Evolutionary conservation across 129 eudicot genomes (phyloP).

Genomic region (Flaveria robusta): DNA sequence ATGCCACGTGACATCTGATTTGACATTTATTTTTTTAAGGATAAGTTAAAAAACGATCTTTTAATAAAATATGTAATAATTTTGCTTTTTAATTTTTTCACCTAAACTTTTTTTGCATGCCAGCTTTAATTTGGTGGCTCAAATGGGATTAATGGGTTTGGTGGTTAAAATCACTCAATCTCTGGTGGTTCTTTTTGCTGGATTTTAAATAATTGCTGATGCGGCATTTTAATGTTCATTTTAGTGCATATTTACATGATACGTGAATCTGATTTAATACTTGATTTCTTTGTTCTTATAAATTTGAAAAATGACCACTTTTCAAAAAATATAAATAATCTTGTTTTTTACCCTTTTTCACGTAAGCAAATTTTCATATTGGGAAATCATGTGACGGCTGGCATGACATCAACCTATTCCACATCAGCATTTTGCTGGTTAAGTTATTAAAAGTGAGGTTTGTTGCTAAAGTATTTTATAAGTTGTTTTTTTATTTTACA

Average conservation of each 20-base stretch:
- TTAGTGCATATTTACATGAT: neutral
- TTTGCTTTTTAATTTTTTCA: neutral
- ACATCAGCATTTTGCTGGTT: neutral
- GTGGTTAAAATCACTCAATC: neutral
- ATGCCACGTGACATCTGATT: conserved; percentile 7
- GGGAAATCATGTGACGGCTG: neutral
- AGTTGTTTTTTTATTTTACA: neutral
- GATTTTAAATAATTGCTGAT: neutral
- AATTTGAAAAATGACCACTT: no score
- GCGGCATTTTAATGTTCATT: neutral
- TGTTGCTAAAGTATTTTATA: neutral
- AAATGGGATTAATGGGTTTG: neutral
- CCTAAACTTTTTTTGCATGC: neutral
- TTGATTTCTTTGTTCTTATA: no score
- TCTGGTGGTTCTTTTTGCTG: neutral
- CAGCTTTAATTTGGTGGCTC: neutral
- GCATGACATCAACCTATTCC: neutral
- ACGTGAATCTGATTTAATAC: neutral
- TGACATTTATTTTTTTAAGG: neutral
- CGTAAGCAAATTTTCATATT: no score
- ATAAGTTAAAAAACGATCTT: neutral
- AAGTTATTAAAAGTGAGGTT: neutral
- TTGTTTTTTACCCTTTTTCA: no score
- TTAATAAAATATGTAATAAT: neutral
- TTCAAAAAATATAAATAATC: no score